Evolutionary conservation across 2,329 filamentous ascomycete genomes (phyloP).

Genomic region (Juglanconis juglandina): DNA sequence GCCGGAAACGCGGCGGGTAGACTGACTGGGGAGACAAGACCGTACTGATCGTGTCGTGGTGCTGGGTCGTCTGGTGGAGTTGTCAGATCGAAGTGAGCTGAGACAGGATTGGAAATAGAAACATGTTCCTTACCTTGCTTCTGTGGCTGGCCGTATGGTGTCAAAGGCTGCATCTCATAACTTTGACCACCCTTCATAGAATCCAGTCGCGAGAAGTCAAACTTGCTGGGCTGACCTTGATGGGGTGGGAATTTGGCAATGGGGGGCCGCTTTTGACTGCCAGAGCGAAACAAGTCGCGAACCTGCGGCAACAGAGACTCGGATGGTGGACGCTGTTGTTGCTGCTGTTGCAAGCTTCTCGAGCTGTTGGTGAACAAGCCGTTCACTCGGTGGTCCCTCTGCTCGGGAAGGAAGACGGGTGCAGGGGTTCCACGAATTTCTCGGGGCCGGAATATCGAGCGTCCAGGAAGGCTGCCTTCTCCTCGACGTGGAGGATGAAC

Average conservation of each 20-base stretch:
- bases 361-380: slow-evolving; percentile 25
- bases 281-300: not conserved
- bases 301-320: not conserved
- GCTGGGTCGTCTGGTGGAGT: not conserved
- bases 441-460: slow-evolving; percentile 13
- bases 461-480: slow-evolving; percentile 12
- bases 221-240: not conserved
- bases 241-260: not conserved
- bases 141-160: not conserved
- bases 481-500: slow-evolving; percentile 15
- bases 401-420: slow-evolving; percentile 27
- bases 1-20: not conserved
- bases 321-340: not conserved
- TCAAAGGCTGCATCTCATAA: not conserved
- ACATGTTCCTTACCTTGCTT: not conserved
- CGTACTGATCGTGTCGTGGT: not conserved
- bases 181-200: not conserved
- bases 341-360: not conserved
- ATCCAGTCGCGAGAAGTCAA: not conserved
- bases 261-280: not conserved
- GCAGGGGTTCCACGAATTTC: slow-evolving; percentile 5
- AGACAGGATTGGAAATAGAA: not conserved
- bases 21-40: not conserved
- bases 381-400: slow-evolving; percentile 30
- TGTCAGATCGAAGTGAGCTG: not conserved